These are phyloP conservation scores for Lactarius deliciosus DNA, from an alignment of 768 basidiomycete genomes.

Conservation along the genomic window DNA sequence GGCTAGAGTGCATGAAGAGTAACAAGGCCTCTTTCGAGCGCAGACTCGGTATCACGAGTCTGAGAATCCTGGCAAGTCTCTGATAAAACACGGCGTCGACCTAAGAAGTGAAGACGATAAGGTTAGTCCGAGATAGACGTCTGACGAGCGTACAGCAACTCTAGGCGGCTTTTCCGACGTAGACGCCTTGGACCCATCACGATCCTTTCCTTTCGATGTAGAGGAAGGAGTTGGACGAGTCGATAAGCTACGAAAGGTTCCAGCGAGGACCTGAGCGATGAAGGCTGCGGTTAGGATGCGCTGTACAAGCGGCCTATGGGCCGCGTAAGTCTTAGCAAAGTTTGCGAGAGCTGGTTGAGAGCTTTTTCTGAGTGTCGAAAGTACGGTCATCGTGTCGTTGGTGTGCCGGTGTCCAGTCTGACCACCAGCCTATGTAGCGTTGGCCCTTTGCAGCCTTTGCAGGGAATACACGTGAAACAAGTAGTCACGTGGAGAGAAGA, in stretches of 20 bases:
- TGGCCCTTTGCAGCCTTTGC: neutral
- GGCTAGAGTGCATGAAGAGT: constrained; percentile 82
- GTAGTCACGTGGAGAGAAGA: neutral
- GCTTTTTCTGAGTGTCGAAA: constrained; percentile 35
- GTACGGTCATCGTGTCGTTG: constrained; percentile 33
- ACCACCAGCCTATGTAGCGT: neutral
- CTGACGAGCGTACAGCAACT: constrained; percentile 60
- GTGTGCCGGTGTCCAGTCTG: neutral
- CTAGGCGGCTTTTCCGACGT: constrained; percentile 48
- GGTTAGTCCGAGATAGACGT: neutral
- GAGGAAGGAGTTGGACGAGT: constrained; percentile 40
- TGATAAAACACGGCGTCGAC: constrained; percentile 92
- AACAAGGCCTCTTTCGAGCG: constrained; percentile 86
- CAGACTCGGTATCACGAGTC: constrained; percentile 85
- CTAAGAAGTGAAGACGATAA: constrained; percentile 38
- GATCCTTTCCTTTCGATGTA: constrained; percentile 39
- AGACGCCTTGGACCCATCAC: constrained; percentile 37
- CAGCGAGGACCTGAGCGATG: constrained; percentile 64
- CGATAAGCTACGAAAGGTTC: constrained; percentile 60
- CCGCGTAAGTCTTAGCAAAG: constrained; percentile 53
- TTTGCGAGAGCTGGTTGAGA: constrained; percentile 42
- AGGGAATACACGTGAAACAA: neutral
- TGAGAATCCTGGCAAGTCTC: constrained; percentile 70
- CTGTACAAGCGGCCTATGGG: constrained; percentile 71
- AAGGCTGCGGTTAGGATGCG: constrained; percentile 66